Evolutionary conservation across 768 basidiomycete genomes (phyloP).

Genomic region (Boletus eberwhitei): DNA sequence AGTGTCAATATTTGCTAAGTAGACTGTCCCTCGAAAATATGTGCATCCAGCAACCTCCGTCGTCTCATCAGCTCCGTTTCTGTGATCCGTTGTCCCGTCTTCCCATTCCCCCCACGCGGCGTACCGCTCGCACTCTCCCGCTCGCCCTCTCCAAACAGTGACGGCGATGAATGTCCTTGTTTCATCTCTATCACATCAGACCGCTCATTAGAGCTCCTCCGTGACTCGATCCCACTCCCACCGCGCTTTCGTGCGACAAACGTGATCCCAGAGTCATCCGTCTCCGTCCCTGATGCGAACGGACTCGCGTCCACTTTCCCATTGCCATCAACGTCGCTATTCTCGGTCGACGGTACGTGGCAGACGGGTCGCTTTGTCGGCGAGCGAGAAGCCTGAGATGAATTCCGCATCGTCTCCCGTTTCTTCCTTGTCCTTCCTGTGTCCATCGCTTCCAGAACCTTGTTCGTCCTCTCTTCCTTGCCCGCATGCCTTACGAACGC

Average conservation of each 20-base stretch:
- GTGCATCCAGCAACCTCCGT: constrained; percentile 71
- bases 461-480: constrained; percentile 26
- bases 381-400: constrained; percentile 21
- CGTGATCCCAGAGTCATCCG: constrained; percentile 66
- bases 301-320: constrained; percentile 24
- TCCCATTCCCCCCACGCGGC: constrained; percentile 33
- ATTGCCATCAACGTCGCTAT: constrained; percentile 1
- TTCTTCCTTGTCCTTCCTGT: constrained; percentile 25
- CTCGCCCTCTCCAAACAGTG: constrained; percentile 6
- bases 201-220: constrained; percentile 21
- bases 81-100: constrained; percentile 66
- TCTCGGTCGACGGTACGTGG: background rate
- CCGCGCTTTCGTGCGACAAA: constrained; percentile 60
- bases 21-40: constrained; percentile 45
- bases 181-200: constrained; percentile 13
- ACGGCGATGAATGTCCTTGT: constrained; percentile 16
- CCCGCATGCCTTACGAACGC: constrained; percentile 49
- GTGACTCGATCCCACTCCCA: constrained; percentile 22
- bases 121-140: constrained; percentile 30
- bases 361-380: constrained; percentile 19
- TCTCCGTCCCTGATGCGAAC: constrained; percentile 55
- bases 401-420: constrained; percentile 20
- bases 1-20: background rate
- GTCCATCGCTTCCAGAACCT: constrained; percentile 17
- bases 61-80: constrained; percentile 78